Evolutionary conservation across 163 green algal species (phyloP).

Genomic region (Coccomyxa subellipsoidea): DNA sequence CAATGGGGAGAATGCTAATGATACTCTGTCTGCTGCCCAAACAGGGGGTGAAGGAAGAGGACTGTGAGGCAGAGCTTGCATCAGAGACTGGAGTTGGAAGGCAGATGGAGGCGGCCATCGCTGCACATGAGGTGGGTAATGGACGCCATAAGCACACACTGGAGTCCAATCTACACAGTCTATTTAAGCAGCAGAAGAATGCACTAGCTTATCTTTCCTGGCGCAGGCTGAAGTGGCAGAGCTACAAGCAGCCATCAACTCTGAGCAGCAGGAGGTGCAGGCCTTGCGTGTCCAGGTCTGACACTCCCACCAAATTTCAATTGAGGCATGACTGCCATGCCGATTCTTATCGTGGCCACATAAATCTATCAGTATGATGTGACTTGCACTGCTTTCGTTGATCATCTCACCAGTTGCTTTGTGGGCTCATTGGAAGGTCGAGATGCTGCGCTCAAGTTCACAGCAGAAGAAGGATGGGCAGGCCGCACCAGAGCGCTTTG

Average conservation of each 20-base stretch:
- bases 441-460: background rate
- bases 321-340: no score
- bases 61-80: conserved; percentile 7
- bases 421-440: no score
- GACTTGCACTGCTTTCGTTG: background rate
- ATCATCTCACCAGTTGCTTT: no score
- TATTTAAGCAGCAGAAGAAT: no score
- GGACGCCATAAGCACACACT: no score
- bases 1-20: background rate
- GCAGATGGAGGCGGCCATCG: conserved; percentile 25
- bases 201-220: background rate
- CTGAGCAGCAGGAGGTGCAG: conserved; percentile 31
- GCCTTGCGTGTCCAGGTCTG: background rate
- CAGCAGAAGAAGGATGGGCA: conserved; percentile 1
- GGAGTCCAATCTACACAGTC: no score
- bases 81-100: background rate
- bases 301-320: no score
- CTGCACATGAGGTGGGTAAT: conserved; percentile 4
- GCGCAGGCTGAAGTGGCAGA: conserved; percentile 17
- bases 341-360: no score
- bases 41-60: background rate
- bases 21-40: background rate
- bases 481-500: conserved; percentile 1
- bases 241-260: conserved; percentile 25
- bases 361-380: no score